Evolutionary conservation across 2,329 filamentous ascomycete species (phyloP), one percentile per base, ranked within the genome.

Genomic region (Tolypocladium pustulatum): DNA sequence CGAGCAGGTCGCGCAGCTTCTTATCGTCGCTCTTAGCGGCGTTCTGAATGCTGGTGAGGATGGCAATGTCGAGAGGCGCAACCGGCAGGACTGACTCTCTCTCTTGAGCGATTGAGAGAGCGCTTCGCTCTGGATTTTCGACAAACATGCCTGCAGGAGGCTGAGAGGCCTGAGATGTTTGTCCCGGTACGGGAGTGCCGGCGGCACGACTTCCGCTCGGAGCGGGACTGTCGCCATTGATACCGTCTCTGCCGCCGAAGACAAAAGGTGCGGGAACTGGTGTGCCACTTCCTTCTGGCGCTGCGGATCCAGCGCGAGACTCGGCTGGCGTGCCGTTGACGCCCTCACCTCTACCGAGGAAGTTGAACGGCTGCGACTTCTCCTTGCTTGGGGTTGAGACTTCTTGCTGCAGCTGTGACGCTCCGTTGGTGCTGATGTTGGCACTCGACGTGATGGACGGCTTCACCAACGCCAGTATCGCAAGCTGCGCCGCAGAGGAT

Each of bases 11-110:
- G 57, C 90, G 88, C 62, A 93, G 85, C 73, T 95, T 96, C 76
- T 94, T 93, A 64, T 97, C 91, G 69, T 97, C 93, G 59, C 88
- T 88, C 62, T 88, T 88, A 57, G 91, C 88, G 9, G 91, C 94
- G 71, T 96, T 89, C 54, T 89, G 83, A 67, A 97, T 96, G 55
- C 87, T 92, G 20, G 89, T 91, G 61, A 97, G 81, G 66, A 99
- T 96, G 6, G 94, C 93, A 61, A 87, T 83, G 71, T 97, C 93
- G 32, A 99, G 83, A 0, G 93, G 86, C 59, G 90, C 89, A 15
- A 91, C 75, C 0, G 94, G 92, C 4, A 97, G 81, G 38, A 94
- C 87, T 46, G 85, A 81, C 68, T 97, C 93, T 54, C 90, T 86
- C 68, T 90, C 86, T 30, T 81, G 79, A 10, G 87, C 88, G 12